Percentiles rank a stretch among this genome's conserved stretches.
Conservation (phyloP, 306 rosid genomes). For the Macrotyloma uniflorum region DNA sequence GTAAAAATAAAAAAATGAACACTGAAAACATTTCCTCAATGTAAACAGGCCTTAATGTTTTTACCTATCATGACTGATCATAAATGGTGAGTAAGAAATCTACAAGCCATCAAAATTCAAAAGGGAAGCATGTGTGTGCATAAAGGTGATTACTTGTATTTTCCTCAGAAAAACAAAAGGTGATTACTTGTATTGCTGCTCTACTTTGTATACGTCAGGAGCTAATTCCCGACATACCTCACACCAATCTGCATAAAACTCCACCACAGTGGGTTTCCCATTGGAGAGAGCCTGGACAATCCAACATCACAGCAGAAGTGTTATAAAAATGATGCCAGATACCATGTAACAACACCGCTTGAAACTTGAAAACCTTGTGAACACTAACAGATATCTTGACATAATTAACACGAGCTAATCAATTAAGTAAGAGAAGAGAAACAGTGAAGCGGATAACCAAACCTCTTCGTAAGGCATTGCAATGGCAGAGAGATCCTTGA, state of each 20-base stretch:
- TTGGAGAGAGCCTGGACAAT: slow-evolving; percentile 83
- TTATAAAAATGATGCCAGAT: neutral
- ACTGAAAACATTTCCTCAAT: no score
- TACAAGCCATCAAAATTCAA: no score
- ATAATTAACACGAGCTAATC: neutral
- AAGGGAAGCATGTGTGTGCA: neutral
- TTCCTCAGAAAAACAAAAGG: neutral
- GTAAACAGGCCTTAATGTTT: no score
- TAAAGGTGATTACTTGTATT: slow-evolving; percentile 67
- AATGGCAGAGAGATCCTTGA: slow-evolving; percentile 78
- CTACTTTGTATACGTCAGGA: slow-evolving; percentile 88
- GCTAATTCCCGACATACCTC: slow-evolving; percentile 96
- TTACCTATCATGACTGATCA: no score
- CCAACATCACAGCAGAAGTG: slow-evolving; percentile 10
- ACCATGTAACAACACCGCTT: neutral
- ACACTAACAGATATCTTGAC: neutral
- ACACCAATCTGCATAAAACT: slow-evolving; percentile 99
- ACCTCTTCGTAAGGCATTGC: slow-evolving; percentile 96
- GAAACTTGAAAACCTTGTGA: neutral
- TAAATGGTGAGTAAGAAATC: no score
- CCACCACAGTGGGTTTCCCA: slow-evolving; percentile 97
- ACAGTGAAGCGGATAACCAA: neutral
- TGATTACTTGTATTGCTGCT: slow-evolving; percentile 89
- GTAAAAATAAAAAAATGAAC: no score
- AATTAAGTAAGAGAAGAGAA: neutral